Conservation (phyloP, 768 basidiomycete species). For the Auricularia sp. region DNA sequence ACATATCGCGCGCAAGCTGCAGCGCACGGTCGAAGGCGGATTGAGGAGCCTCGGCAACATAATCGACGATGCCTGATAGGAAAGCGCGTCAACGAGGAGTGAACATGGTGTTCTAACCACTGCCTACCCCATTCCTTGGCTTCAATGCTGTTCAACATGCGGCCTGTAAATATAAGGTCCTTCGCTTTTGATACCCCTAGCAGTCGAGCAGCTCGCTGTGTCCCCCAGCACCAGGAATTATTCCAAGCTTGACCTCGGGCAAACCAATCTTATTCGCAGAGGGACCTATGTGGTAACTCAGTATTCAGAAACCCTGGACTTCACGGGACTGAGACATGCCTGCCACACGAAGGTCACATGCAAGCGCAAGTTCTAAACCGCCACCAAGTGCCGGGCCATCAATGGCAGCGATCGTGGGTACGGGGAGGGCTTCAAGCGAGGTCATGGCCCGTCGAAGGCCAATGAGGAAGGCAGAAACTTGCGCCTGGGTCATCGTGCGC, state of each 20-base stretch:
- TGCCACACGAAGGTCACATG: slow-evolving; percentile 84
- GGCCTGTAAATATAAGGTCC: slow-evolving; percentile 76
- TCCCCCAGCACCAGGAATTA: slow-evolving; percentile 91
- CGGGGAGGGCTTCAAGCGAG: slow-evolving; percentile 68
- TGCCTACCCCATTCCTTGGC: slow-evolving; percentile 59
- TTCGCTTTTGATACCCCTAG: slow-evolving; percentile 75
- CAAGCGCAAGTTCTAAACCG: slow-evolving; percentile 79
- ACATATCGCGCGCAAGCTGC: slow-evolving; percentile 54
- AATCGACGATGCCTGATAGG: slow-evolving; percentile 66
- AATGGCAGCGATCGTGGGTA: slow-evolving; percentile 87
- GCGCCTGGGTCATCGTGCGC: slow-evolving; percentile 63
- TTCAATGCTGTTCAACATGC: slow-evolving; percentile 52
- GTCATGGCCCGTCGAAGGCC: slow-evolving; percentile 62
- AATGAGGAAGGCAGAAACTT: slow-evolving; percentile 69
- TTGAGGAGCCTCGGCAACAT: slow-evolving; percentile 50
- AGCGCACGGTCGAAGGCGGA: slow-evolving; percentile 65
- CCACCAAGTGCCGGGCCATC: slow-evolving; percentile 91
- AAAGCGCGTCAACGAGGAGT: neutral
- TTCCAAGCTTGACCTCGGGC: slow-evolving; percentile 67
- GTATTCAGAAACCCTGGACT: neutral
- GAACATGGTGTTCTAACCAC: neutral
- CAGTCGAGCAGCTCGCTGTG: slow-evolving; percentile 69
- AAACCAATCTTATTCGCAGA: slow-evolving; percentile 77
- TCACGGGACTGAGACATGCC: slow-evolving; percentile 37
- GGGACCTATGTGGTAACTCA: slow-evolving; percentile 30